Evolutionary conservation across 1,284 basidiomycete genomes (phyloP).

Genomic region (Marasmius oreades): DNA sequence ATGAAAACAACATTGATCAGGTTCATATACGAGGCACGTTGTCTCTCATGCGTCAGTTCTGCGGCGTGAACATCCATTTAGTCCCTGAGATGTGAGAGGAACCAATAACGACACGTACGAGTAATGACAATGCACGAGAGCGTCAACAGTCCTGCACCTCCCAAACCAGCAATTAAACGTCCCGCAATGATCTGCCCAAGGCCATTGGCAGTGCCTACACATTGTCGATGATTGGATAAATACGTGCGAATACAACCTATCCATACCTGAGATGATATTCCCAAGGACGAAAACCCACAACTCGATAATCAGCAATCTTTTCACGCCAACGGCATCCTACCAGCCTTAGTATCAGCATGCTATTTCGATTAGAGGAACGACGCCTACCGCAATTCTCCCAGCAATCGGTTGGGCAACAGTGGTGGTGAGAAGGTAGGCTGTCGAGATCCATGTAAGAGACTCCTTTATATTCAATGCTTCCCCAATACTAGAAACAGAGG

Average conservation of each 20-base stretch:
- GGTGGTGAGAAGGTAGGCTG: constrained; percentile 30
- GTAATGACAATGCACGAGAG: constrained; percentile 35
- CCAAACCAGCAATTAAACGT: constrained; percentile 36
- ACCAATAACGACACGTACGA: constrained; percentile 20
- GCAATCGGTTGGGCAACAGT: constrained; percentile 29
- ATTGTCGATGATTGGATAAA: background rate
- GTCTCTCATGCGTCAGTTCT: constrained; percentile 31
- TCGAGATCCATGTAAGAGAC: constrained; percentile 30
- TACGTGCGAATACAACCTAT: background rate
- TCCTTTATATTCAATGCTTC: constrained; percentile 25
- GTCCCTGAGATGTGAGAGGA: background rate
- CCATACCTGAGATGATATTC: constrained; percentile 29
- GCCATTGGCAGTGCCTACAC: constrained; percentile 30
- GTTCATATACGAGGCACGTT: constrained; percentile 31
- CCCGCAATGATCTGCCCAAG: constrained; percentile 37
- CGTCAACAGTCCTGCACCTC: constrained; percentile 38
- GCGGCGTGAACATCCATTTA: background rate
- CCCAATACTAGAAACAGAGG: constrained; percentile 28
- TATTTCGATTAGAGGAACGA: background rate
- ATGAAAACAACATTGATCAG: constrained; percentile 31
- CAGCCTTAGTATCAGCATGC: background rate
- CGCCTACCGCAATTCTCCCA: constrained; percentile 27
- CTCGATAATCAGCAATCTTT: constrained; percentile 24
- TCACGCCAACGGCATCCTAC: constrained; percentile 29
- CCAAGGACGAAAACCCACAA: constrained; percentile 39